Conservation (phyloP, 2,329 filamentous ascomycete species). For the Paraconiothyrium sp. region DNA sequence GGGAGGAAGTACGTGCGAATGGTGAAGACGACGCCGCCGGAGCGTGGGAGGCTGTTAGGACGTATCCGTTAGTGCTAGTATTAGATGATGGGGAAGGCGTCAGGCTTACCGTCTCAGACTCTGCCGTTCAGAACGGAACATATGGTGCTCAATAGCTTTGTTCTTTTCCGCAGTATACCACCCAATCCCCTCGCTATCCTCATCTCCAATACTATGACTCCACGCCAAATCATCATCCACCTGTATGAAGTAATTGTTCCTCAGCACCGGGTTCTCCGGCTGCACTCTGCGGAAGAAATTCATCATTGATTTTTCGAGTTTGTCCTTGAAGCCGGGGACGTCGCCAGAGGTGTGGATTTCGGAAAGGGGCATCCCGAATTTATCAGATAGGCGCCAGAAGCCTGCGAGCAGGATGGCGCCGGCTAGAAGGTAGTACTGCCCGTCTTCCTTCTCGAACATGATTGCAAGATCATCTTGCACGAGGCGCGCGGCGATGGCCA, state of each 20-base stretch:
- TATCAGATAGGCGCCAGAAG: conserved; percentile 85
- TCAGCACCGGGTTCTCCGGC: conserved; percentile 71
- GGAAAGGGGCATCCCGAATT: conserved; percentile 79
- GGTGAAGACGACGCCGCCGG: conserved; percentile 70
- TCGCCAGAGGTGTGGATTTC: conserved; percentile 82
- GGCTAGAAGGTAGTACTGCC: conserved; percentile 82
- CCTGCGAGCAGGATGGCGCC: conserved; percentile 80
- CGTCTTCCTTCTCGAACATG: conserved; percentile 80
- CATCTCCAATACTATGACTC: conserved; percentile 78
- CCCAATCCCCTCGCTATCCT: conserved; percentile 70
- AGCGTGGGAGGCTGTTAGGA: conserved; percentile 52
- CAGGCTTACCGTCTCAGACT: conserved; percentile 64
- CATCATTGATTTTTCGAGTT: conserved; percentile 80
- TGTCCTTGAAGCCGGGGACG: conserved; percentile 76
- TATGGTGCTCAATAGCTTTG: conserved; percentile 75
- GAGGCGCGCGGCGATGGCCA: conserved; percentile 76
- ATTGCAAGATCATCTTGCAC: conserved; percentile 85
- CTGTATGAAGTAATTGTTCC: conserved; percentile 90
- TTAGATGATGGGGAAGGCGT: not conserved
- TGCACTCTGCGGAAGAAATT: conserved; percentile 80
- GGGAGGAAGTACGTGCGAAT: conserved; percentile 84
- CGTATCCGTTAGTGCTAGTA: not conserved
- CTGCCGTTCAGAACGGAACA: conserved; percentile 81
- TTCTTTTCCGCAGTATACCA: conserved; percentile 83
- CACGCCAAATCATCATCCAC: conserved; percentile 81